Evolutionary conservation across 2,329 filamentous ascomycete species (phyloP), one percentile per base, ranked within the genome.

Genomic region (Neonectria faginata): DNA sequence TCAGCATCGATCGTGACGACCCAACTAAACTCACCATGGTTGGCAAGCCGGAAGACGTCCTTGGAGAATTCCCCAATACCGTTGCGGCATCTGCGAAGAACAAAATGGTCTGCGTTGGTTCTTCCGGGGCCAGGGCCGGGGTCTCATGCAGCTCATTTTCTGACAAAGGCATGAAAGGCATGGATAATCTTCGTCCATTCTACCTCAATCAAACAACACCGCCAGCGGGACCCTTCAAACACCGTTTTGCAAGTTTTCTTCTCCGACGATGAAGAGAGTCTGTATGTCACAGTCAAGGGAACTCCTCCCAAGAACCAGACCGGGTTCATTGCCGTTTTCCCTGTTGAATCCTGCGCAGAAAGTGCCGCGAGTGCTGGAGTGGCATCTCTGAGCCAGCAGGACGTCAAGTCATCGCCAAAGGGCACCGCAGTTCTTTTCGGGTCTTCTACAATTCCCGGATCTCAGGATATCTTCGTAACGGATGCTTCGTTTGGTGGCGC

Each of bases 241-340:
- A 89, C 85, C 0, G 81, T 90, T 3, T 89, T 88, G 0, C 87
- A 90, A 8, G 80, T 83, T 0, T 86, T 89, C 73, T 90, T 89
- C 77, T 86, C 85, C 1, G 75, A 75, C 0, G 86, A 90, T 57
- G 81, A 86, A 65, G 77, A 73, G 0, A 80, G 76, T 2, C 77
- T 91, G 0, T 81, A 85, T 55, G 81, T 85, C 0, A 88, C 85
- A 1, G 86, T 90, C 44, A 91, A 91, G 75, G 88, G 88, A 1
- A 81, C 89, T 59, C 85, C 85, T 0, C 68, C 79, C 0, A 76
- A 75, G 5, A 88, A 87, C 72, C 87, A 84, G 57, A 86, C 82
- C 0, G 87, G 88, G 0, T 90, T 87, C 68, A 62, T 90, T 11
- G 83, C 84, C 0, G 75, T 81, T 0, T 88, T 87, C 64, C 68